phyloP scores from a whole-genome alignment of 1,139 yeast species.

The Lodderomyces orthopsilosis region DNA sequence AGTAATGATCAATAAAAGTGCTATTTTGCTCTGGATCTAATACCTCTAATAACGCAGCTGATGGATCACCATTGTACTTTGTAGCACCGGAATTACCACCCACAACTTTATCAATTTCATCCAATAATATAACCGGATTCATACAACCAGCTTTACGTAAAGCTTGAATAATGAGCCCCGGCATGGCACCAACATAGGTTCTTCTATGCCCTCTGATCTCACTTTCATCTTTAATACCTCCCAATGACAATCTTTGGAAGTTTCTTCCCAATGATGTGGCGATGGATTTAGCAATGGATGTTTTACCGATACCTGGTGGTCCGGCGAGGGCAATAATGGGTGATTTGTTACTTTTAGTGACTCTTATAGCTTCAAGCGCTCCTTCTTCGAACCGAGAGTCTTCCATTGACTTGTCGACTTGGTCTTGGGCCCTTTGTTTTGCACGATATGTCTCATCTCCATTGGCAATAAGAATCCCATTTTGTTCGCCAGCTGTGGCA shows the following conservation, averaged over 20 bases:
- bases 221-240: slow-evolving; percentile 87
- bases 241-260: slow-evolving; percentile 81
- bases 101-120: slow-evolving; percentile 84
- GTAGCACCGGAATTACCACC: slow-evolving; percentile 52
- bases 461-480: slow-evolving; percentile 32
- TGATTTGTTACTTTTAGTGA: slow-evolving; percentile 46
- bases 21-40: slow-evolving; percentile 89
- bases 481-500: slow-evolving; percentile 2
- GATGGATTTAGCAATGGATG: slow-evolving; percentile 82
- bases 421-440: slow-evolving; percentile 27
- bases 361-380: slow-evolving; percentile 22
- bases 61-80: slow-evolving; percentile 78
- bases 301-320: slow-evolving; percentile 95
- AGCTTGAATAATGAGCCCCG: slow-evolving; percentile 80
- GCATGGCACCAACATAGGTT: slow-evolving; percentile 93
- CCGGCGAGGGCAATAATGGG: slow-evolving; percentile 85
- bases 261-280: slow-evolving; percentile 78
- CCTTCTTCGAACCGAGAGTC: slow-evolving; percentile 12
- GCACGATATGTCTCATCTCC: slow-evolving; percentile 33
- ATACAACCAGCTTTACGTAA: slow-evolving; percentile 72
- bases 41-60: slow-evolving; percentile 86
- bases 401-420: slow-evolving; percentile 21
- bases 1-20: slow-evolving; percentile 77
- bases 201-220: slow-evolving; percentile 91
- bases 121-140: slow-evolving; percentile 87